Evolutionary conservation across 805 yeast species (phyloP).

Genomic region (Torulaspora franciscae): DNA sequence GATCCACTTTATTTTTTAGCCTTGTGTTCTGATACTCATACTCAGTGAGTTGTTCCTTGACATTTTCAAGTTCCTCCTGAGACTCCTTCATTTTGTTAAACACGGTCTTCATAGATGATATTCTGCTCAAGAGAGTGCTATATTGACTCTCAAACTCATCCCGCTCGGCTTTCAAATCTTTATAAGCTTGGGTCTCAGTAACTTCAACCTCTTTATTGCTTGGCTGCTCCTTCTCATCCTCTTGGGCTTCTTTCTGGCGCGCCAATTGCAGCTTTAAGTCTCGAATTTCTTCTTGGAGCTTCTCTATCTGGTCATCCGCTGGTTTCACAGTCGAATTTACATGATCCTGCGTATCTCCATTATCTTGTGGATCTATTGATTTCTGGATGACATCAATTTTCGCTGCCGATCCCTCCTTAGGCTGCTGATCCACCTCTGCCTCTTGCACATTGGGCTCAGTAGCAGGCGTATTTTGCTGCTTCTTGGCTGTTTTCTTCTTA

Average conservation of each 20-base stretch:
- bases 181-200: conserved; percentile 19
- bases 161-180: conserved; percentile 45
- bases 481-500: conserved; percentile 15
- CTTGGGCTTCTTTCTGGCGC: background rate
- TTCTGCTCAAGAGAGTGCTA: conserved; percentile 54
- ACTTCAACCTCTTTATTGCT: conserved; percentile 1
- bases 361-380: background rate
- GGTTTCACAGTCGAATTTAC: background rate
- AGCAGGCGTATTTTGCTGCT: background rate
- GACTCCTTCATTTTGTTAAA: conserved; percentile 71
- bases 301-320: conserved; percentile 1
- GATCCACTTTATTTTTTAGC: conserved; percentile 35
- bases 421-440: conserved; percentile 1
- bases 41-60: conserved; percentile 48
- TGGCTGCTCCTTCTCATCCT: background rate
- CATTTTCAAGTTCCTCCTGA: conserved; percentile 54
- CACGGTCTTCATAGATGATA: conserved; percentile 69
- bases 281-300: conserved; percentile 7
- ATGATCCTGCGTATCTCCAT: background rate
- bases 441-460: background rate
- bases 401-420: background rate
- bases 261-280: conserved; percentile 7
- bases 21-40: conserved; percentile 41
- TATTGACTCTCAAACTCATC: conserved; percentile 56
- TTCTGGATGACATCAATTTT: background rate